Evolutionary conservation across 331 rosid species (phyloP).

Genomic region (Stylosanthes scabra): DNA sequence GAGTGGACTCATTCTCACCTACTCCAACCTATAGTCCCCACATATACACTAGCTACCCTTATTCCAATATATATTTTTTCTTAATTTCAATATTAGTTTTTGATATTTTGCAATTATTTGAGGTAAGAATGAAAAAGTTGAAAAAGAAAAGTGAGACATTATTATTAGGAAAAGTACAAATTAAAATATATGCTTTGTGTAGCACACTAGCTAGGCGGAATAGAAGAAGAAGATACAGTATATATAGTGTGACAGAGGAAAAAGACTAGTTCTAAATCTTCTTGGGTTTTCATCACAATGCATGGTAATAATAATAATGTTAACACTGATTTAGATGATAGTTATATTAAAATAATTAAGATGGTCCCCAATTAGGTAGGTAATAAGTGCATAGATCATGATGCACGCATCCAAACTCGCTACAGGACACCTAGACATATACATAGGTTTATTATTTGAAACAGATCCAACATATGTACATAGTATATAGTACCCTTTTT

Average conservation of each 20-base stretch:
- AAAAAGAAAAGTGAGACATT: background rate
- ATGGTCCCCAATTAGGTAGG: constrained; percentile 47
- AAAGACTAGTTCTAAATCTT: constrained; percentile 35
- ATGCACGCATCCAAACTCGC: constrained; percentile 43
- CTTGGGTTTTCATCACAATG: constrained; percentile 26
- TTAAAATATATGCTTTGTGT: constrained; percentile 34
- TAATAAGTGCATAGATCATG: constrained; percentile 46
- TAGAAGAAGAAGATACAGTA: constrained; percentile 35
- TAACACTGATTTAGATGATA: constrained; percentile 26
- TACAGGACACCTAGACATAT: constrained; percentile 48
- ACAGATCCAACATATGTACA: constrained; percentile 48
- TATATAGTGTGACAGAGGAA: background rate
- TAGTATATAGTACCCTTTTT: constrained; percentile 31
- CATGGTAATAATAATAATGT: constrained; percentile 24
- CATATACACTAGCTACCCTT: background rate
- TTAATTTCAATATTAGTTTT: background rate
- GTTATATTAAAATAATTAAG: constrained; percentile 29
- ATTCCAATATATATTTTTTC: background rate
- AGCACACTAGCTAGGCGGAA: constrained; percentile 15
- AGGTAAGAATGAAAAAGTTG: constrained; percentile 10
- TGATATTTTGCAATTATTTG: background rate
- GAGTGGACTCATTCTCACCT: constrained; percentile 51
- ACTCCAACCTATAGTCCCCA: constrained; percentile 32
- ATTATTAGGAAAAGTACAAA: constrained; percentile 32
- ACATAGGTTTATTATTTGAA: constrained; percentile 16